Evolutionary conservation across 495 filamentous ascomycete genomes (phyloP), one percentile per base, ranked within the genome.

Genomic region (Annulohypoxylon bovei): DNA sequence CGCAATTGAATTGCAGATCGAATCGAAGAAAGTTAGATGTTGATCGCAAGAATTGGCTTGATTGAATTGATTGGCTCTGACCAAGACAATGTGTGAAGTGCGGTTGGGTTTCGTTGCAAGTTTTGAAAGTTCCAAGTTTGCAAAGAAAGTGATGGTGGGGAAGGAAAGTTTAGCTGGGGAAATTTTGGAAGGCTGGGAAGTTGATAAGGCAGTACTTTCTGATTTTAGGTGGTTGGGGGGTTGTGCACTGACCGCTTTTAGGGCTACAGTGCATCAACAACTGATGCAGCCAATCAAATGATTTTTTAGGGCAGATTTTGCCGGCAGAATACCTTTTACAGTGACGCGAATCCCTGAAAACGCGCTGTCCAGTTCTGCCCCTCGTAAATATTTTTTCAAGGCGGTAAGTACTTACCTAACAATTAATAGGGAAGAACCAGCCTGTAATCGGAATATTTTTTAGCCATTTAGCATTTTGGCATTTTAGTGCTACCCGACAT

Each of bases 181-280:
- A 28, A 39, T 59, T 25, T n/a, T 12, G 28, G 40, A 58, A 66
- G 63, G 53, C 32, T 65, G 62, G 62, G 44, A 30, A 22, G 46
- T 32, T 52, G 22, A 25, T 54, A 16, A 42, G 35, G 35, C 11
- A 33, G 35, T 62, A 42, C 40, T 30, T 33, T 12, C 11, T 4
- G 40, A 62, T 55, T 56, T 52, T n/a, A 49, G 53, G 69, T 66
- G 62, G 68, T 44, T 71, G 57, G 68, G 62, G 16, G 5, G 3
- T 27, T 37, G 58, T 60, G 69, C 69, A 72, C 69, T 35, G 58
- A 65, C 53, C 69, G 28, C 40, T 56, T 72, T 68, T 72, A 72
- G 64, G 69, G 69, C 69, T 72, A 67, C 60, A 56, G 16, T 39
- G 59, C 58, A 32, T 59, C 30, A 62, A 58, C 3, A 52, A 16